Evolutionary conservation across 2,329 filamentous ascomycete species (phyloP).

Genomic region (Plectosphaerella sp.): DNA sequence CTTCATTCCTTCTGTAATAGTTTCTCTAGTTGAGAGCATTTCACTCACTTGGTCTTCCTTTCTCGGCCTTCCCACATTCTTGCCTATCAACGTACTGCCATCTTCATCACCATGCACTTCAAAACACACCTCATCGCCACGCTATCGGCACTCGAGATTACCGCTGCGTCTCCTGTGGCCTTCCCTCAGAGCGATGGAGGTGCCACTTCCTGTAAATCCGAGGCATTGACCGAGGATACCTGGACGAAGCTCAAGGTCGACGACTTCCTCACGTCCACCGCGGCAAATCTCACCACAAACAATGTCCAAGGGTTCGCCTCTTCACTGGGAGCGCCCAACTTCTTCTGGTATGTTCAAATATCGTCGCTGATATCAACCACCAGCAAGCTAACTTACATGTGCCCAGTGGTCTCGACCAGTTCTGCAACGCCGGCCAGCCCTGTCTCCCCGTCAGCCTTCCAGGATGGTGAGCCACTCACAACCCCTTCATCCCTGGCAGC

Average conservation of each 20-base stretch:
- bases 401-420: slow-evolving; percentile 1
- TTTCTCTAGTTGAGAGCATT: too few species aligned
- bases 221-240: background rate
- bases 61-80: too few species aligned
- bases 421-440: slow-evolving; percentile 6
- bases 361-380: background rate
- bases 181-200: background rate
- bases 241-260: slow-evolving; percentile 3
- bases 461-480: background rate
- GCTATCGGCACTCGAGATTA: background rate
- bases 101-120: background rate
- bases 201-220: background rate
- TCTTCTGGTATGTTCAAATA: slow-evolving; percentile 3
- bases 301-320: background rate
- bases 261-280: background rate
- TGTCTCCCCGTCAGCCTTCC: background rate
- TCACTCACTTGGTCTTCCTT: too few species aligned
- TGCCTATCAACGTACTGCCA: too few species aligned
- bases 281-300: slow-evolving; percentile 1
- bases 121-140: background rate
- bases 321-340: slow-evolving; percentile 4
- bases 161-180: background rate
- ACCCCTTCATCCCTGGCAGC: too few species aligned
- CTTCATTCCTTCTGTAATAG: too few species aligned
- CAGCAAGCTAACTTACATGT: background rate